phyloP scores from a whole-genome alignment of 2,329 filamentous ascomycete species.

The Aureobasidium zeae region DNA sequence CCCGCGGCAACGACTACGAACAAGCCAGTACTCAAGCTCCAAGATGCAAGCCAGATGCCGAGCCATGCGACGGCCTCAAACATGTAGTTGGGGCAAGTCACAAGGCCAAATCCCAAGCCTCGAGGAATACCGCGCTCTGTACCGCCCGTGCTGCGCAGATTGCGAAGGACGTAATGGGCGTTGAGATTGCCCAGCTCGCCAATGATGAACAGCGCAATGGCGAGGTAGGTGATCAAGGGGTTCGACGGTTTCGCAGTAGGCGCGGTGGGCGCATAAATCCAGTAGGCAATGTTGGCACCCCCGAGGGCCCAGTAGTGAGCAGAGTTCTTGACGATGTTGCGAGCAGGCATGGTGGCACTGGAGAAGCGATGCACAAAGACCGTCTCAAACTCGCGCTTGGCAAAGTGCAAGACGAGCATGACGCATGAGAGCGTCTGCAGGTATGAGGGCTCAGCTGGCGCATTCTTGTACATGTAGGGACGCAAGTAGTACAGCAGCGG shows the following conservation, averaged over 20 bases:
- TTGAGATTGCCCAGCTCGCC: conserved; percentile 73
- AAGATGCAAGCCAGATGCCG: conserved; percentile 68
- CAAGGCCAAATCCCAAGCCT: conserved; percentile 73
- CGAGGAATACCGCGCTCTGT: conserved; percentile 81
- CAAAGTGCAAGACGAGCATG: conserved; percentile 73
- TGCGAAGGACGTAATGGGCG: conserved; percentile 69
- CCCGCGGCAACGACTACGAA: conserved; percentile 64
- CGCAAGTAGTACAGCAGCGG: conserved; percentile 61
- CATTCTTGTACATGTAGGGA: conserved; percentile 57
- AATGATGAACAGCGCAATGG: conserved; percentile 62
- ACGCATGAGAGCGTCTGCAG: conserved; percentile 64
- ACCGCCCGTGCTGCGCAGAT: conserved; percentile 66
- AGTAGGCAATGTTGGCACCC: conserved; percentile 72
- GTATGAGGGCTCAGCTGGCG: conserved; percentile 44
- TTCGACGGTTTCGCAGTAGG: conserved; percentile 46
- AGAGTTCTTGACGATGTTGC: conserved; percentile 91
- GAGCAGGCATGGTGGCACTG: conserved; percentile 80
- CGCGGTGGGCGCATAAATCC: conserved; percentile 70
- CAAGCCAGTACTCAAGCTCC: conserved; percentile 66
- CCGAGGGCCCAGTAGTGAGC: conserved; percentile 86
- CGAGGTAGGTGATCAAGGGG: conserved; percentile 52
- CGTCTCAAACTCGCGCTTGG: conserved; percentile 93
- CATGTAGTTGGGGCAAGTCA: conserved; percentile 96
- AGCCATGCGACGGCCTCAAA: conserved; percentile 85
- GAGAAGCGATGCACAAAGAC: conserved; percentile 93